Percentiles rank a stretch among this genome's conserved stretches.
Conservation (phyloP, 2,329 filamentous ascomycete species). For the Sporothrix sp. region DNA sequence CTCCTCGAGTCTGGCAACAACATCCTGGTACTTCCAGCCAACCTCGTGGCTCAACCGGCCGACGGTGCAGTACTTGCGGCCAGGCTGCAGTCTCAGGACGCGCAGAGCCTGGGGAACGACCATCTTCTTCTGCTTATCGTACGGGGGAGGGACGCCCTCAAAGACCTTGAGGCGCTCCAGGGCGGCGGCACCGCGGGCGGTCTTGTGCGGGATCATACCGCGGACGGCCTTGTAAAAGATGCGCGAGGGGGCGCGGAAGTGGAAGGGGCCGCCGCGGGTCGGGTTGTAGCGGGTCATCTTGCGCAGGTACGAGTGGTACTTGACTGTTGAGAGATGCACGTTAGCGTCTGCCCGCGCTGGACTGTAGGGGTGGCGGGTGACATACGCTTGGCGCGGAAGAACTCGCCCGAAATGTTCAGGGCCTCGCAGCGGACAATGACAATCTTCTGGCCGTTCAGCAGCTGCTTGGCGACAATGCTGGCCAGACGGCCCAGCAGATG, state of each 20-base stretch:
- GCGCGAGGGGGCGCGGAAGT: slow-evolving; percentile 97
- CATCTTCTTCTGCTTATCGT: slow-evolving; percentile 99
- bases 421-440: slow-evolving; percentile 97
- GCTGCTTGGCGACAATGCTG: slow-evolving; percentile 97
- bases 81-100: slow-evolving; percentile 92
- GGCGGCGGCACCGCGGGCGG: slow-evolving; percentile 88
- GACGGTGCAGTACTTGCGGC: slow-evolving; percentile 99
- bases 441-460: slow-evolving; percentile 98
- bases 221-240: slow-evolving; percentile 99
- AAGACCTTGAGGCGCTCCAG: slow-evolving; percentile 99
- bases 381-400: slow-evolving; percentile 99
- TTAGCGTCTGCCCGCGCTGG: neutral
- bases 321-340: slow-evolving; percentile 52
- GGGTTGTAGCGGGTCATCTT: slow-evolving; percentile 99
- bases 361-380: slow-evolving; percentile 30
- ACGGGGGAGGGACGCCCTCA: slow-evolving; percentile 96
- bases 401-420: slow-evolving; percentile 99
- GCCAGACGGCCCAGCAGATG: slow-evolving; percentile 98
- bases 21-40: slow-evolving; percentile 99
- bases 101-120: slow-evolving; percentile 97
- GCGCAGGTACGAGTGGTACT: slow-evolving; percentile 99
- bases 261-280: slow-evolving; percentile 98
- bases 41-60: slow-evolving; percentile 97
- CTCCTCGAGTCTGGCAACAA: slow-evolving; percentile 97
- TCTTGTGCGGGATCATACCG: slow-evolving; percentile 99